Base-by-base conservation (phyloP, 2,329 filamentous ascomycete species). In the Hypocrella siamensis region DNA sequence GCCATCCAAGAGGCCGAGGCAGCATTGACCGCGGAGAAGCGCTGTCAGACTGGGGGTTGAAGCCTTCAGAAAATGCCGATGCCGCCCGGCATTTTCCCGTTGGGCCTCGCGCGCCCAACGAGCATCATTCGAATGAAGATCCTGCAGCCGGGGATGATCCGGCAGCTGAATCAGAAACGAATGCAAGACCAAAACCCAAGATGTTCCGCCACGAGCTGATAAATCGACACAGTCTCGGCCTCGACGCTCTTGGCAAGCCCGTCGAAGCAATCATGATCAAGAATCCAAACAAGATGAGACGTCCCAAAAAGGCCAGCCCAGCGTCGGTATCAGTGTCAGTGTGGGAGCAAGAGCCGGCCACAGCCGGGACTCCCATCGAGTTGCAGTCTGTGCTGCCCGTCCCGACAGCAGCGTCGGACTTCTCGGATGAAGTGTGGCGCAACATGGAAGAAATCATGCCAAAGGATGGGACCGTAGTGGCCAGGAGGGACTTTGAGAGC, bases 361-460 rank as follows among this genome's bases (percentile, higher is more conserved):
- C 18, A 3, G 33, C 38, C 10, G 26, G 27, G 6, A 30, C 29
- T 16, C 40, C 43, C 3, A 29, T 53, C 2, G 46, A 53, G 12
- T 51, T 61, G 38, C 41, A 54, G 32, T 40, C 42, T 14, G 26
- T 58, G 5, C 33, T 58, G 5, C 34, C 35, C 4, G 38, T 47
- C 2, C 40, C 43, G 8, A 42, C 52, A 19, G 40, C 37, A 3
- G 43, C 49, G 3, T 38, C 47, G 2, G 46, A 36, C 3, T 18
- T 41, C 1, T 31, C 38, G 3, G 46, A 55, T 14, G 58, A 67
- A 26, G 47, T 60, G 2, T 44, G 54, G 30, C 43, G 47, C 4
- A 63, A 67, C 35, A 60, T 75, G 14, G 51, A 70, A 19, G 58
- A 60, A 33, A 42, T 73, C 21, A 55, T 56, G 24, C 69, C 68